phyloP scores from a whole-genome alignment of 1,139 yeast genomes.

The Pichia sp. region DNA sequence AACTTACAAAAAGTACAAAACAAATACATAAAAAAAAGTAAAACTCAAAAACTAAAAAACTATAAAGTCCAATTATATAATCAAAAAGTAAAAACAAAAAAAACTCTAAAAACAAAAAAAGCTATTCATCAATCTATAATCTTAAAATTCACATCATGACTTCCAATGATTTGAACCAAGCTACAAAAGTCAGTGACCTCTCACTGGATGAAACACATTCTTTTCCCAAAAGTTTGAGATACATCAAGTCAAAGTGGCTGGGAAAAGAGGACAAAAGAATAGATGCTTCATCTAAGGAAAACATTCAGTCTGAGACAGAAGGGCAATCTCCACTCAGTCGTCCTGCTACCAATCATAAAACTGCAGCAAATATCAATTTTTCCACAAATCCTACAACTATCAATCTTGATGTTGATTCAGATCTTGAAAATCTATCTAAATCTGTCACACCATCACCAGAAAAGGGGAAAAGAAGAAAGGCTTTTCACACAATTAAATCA shows the following conservation, averaged over 20 bases:
- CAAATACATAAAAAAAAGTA: not conserved
- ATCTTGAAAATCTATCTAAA: not conserved
- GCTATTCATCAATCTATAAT: not conserved
- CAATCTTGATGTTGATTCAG: not conserved
- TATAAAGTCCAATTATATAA: not conserved
- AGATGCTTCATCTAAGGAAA: not conserved
- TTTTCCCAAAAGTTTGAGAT: conserved; percentile 9
- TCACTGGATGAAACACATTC: conserved; percentile 5
- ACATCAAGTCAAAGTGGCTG: conserved; percentile 16
- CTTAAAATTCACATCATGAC: not conserved
- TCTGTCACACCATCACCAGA: not conserved
- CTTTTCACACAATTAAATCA: conserved; percentile 14
- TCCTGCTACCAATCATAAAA: not conserved
- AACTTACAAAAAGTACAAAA: not conserved
- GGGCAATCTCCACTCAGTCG: not conserved
- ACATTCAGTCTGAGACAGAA: not conserved
- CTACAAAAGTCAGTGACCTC: not conserved
- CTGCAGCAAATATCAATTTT: not conserved
- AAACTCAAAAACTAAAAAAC: not conserved
- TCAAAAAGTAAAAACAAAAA: not conserved
- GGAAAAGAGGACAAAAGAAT: conserved; percentile 9
- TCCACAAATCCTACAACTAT: not conserved
- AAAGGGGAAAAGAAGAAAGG: conserved; percentile 11
- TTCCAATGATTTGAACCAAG: not conserved
- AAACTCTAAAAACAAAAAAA: not conserved